Percentiles rank a stretch among this genome's conserved stretches.
These are phyloP conservation scores for Lichtheimia ramosa DNA, from an alignment of 371 early-diverging fungal species.

Conservation along the genomic window DNA sequence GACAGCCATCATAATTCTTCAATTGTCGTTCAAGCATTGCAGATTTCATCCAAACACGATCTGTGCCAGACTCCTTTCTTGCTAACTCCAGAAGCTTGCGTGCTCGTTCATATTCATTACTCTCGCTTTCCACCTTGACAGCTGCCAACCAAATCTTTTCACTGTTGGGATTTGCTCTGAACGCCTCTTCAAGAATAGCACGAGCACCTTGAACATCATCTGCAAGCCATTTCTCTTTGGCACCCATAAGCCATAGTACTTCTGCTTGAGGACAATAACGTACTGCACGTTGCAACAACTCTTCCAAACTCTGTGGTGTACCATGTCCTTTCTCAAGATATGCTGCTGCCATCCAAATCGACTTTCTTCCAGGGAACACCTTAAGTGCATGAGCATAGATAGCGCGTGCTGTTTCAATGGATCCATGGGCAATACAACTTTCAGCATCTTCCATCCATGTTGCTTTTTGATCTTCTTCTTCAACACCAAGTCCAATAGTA, in stretches of 20 bases:
- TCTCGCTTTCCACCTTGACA: slow-evolving; percentile 92
- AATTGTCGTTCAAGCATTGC: slow-evolving; percentile 85
- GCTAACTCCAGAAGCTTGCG: slow-evolving; percentile 76
- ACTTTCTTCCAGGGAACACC: slow-evolving; percentile 75
- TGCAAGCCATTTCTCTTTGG: slow-evolving; percentile 92
- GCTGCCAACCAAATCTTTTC: slow-evolving; percentile 96
- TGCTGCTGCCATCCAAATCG: slow-evolving; percentile 89
- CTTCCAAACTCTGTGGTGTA: slow-evolving; percentile 74
- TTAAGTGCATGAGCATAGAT: slow-evolving; percentile 85
- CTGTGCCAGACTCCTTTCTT: slow-evolving; percentile 67
- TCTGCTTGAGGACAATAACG: slow-evolving; percentile 91
- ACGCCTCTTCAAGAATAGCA: slow-evolving; percentile 82
- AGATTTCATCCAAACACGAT: slow-evolving; percentile 95
- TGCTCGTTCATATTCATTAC: slow-evolving; percentile 81
- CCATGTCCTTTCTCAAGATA: slow-evolving; percentile 89
- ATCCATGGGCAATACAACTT: slow-evolving; percentile 59
- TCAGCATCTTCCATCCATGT: slow-evolving; percentile 95
- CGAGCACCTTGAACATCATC: slow-evolving; percentile 89
- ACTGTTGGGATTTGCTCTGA: slow-evolving; percentile 87
- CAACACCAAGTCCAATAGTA: slow-evolving; percentile 80
- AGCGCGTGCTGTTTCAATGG: slow-evolving; percentile 84
- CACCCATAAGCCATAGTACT: slow-evolving; percentile 94
- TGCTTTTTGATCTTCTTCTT: slow-evolving; percentile 76
- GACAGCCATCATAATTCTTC: slow-evolving; percentile 64
- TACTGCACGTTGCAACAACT: slow-evolving; percentile 82